Percentiles rank a stretch among this genome's conserved stretches.
These are phyloP conservation scores for Pythium sp. DNA, from an alignment of 352 stramenopile species.

Conservation along the genomic window DNA sequence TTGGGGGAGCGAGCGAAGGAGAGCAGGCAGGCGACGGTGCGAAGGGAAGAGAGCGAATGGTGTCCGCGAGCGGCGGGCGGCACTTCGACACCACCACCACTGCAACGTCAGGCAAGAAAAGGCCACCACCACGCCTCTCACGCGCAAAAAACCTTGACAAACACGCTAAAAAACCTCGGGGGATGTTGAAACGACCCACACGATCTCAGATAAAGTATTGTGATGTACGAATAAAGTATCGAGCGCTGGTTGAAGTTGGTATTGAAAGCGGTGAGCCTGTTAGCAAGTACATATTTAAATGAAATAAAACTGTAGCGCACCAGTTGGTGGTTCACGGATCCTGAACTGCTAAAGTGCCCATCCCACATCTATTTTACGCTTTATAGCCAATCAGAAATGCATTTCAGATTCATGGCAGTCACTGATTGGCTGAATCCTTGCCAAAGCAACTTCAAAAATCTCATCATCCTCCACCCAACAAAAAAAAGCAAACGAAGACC, in stretches of 20 bases:
- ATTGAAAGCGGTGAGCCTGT: neutral
- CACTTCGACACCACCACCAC: constrained; percentile 10
- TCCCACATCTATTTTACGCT: neutral
- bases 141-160: neutral
- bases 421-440: constrained; percentile 1
- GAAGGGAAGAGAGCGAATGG: constrained; percentile 8
- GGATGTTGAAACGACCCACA: constrained; percentile 1
- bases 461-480: constrained; percentile 6
- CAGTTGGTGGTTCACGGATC: constrained; percentile 11
- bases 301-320: neutral
- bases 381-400: neutral
- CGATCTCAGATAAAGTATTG: neutral
- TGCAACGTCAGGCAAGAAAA: constrained; percentile 9
- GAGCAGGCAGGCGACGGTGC: neutral
- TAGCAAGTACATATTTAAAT: neutral
- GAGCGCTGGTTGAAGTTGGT: neutral
- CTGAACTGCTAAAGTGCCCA: neutral
- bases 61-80: neutral
- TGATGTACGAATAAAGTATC: neutral
- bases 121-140: constrained; percentile 2
- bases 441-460: constrained; percentile 7
- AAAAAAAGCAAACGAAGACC: neutral
- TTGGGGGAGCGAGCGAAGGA: neutral
- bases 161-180: neutral
- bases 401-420: neutral